phyloP scores from a whole-genome alignment of 192 early-diverging fungal species.

The Coemansia sp. region DNA sequence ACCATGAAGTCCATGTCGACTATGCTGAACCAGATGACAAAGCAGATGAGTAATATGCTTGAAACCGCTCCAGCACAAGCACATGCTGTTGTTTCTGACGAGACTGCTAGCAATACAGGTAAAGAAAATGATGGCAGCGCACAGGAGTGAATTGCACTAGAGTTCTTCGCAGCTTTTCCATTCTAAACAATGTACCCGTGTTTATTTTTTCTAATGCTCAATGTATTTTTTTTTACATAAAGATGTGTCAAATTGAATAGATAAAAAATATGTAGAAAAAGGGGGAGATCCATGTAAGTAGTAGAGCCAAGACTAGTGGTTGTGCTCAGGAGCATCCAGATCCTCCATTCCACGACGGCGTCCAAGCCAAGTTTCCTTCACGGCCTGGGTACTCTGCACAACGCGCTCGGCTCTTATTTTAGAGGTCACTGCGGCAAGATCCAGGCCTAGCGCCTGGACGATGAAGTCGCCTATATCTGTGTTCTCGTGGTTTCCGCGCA shows the following conservation, averaged over 20 bases:
- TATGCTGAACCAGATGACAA: slow-evolving; percentile 30
- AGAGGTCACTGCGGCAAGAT: slow-evolving; percentile 62
- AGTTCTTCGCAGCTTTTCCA: too few relatives aligned
- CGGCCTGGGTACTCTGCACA: slow-evolving; percentile 26
- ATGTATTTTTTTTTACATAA: too few relatives aligned
- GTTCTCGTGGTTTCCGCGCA: slow-evolving; percentile 86
- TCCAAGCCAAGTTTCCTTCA: slow-evolving; percentile 41
- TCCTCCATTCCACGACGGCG: slow-evolving; percentile 31
- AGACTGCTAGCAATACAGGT: not conserved
- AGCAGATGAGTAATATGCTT: slow-evolving; percentile 12
- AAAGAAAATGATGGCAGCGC: not conserved
- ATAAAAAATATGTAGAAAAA: slow-evolving; percentile 6
- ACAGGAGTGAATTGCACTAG: not conserved
- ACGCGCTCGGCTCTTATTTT: slow-evolving; percentile 53
- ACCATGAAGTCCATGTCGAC: slow-evolving; percentile 25
- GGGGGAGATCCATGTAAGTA: not conserved
- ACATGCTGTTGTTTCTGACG: not conserved
- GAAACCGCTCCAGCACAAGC: not conserved
- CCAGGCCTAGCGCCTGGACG: slow-evolving; percentile 58
- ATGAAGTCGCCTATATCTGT: slow-evolving; percentile 82
- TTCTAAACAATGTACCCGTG: too few relatives aligned
- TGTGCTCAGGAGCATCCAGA: slow-evolving; percentile 46
- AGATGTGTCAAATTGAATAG: not conserved
- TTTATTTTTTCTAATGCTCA: too few relatives aligned
- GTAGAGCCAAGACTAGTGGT: not conserved